Evolutionary conservation across 441 rosid genomes (phyloP).

Genomic region (Adansonia gregorii): DNA sequence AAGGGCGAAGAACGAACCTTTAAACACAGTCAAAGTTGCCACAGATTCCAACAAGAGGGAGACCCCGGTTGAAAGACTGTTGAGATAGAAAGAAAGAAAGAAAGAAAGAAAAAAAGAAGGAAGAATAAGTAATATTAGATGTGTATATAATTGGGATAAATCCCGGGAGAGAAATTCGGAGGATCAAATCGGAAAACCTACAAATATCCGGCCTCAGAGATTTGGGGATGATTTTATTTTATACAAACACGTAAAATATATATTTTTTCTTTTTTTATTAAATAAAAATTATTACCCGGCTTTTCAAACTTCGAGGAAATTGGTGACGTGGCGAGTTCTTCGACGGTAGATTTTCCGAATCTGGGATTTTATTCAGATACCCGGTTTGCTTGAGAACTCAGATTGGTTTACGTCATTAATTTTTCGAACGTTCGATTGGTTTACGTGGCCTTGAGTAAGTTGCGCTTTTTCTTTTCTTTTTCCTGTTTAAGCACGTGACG

Average conservation of each 20-base stretch:
- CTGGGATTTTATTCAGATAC: not conserved
- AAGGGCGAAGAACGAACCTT: constrained; percentile 39
- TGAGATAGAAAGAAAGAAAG: constrained; percentile 4
- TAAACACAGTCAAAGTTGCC: constrained; percentile 27
- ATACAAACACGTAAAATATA: not conserved
- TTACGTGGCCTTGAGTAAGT: no score
- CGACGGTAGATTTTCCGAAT: not conserved
- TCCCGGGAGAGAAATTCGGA: not conserved
- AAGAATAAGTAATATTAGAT: not conserved
- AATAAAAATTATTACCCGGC: not conserved
- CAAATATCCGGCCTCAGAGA: constrained; percentile 23
- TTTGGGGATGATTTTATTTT: constrained; percentile 31
- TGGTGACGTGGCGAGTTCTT: not conserved
- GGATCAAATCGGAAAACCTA: constrained; percentile 51
- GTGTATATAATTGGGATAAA: not conserved
- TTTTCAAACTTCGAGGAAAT: not conserved
- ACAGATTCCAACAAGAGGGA: not conserved
- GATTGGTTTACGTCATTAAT: not conserved
- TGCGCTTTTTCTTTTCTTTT: not conserved
- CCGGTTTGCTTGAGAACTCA: not conserved
- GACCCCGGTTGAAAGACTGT: not conserved
- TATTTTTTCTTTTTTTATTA: not conserved
- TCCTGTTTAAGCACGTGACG: not conserved
- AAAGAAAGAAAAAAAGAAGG: not conserved
- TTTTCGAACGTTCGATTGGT: not conserved